A percentile compares a stretch with the other conserved stretches of the same genome.
Evolutionary conservation across 2,329 filamentous ascomycete genomes (phyloP).

Genomic region (Leptoxyphium fumago): DNA sequence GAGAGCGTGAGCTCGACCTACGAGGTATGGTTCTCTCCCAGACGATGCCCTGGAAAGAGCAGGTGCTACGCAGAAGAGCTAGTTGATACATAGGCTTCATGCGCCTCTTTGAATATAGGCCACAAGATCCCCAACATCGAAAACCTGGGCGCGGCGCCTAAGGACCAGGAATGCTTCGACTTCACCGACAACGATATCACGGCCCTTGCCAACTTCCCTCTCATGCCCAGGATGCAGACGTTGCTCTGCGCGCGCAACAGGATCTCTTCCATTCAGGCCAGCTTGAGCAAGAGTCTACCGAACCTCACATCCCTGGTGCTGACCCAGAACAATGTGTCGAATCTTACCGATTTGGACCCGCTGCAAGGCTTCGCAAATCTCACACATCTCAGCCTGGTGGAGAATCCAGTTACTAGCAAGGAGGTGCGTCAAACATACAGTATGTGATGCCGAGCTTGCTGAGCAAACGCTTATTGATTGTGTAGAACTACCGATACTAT

Average conservation of each 20-base stretch:
- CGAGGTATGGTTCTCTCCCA: slow-evolving; percentile 62
- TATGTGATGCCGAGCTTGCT: neutral
- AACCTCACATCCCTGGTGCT: slow-evolving; percentile 71
- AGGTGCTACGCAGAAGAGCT: slow-evolving; percentile 71
- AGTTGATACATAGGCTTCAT: slow-evolving; percentile 25
- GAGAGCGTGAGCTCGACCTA: slow-evolving; percentile 97
- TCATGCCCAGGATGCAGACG: slow-evolving; percentile 74
- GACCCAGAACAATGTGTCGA: slow-evolving; percentile 64
- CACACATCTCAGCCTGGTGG: slow-evolving; percentile 66
- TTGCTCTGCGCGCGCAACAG: slow-evolving; percentile 84
- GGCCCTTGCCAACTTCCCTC: slow-evolving; percentile 78
- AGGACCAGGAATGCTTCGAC: slow-evolving; percentile 95
- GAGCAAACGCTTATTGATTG: neutral
- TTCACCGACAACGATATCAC: slow-evolving; percentile 97
- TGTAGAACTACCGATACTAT: slow-evolving; percentile 81
- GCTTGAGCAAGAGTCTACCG: slow-evolving; percentile 60
- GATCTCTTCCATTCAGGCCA: slow-evolving; percentile 64
- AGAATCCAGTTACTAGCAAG: slow-evolving; percentile 83
- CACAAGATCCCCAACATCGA: slow-evolving; percentile 96
- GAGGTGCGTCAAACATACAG: slow-evolving; percentile 47
- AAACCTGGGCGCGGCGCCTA: slow-evolving; percentile 73
- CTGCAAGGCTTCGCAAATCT: slow-evolving; percentile 53
- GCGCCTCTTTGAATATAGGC: slow-evolving; percentile 42
- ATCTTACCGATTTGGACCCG: slow-evolving; percentile 80
- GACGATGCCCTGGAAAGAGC: slow-evolving; percentile 59